Evolutionary conservation across 2,329 filamentous ascomycete species (phyloP), one percentile per base, ranked within the genome.

Genomic region (Alternaria incomplexa): DNA sequence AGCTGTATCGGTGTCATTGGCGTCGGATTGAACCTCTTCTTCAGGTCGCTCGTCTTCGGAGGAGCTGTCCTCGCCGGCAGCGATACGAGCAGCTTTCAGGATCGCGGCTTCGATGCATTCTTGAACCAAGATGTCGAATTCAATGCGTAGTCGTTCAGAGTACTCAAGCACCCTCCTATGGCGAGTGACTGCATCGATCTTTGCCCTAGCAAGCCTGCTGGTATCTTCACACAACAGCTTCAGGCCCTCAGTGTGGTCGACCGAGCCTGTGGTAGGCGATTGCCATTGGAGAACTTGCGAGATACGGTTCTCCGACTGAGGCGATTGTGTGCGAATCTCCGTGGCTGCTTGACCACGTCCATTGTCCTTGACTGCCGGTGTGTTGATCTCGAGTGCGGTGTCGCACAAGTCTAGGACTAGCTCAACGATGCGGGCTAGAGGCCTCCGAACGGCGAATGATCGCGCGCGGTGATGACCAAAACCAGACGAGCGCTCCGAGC

Each of bases 251-350:
- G 98, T 95, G 77, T 97, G 93, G 66, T 99, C 96, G 15, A 97
- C 82, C 0, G 93, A 96, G 73, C 95, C 95, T 53, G 91, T 91
- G 72, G 93, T 94, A 1, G 96, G 96, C 6, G 95, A 97, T 75
- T 97, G 93, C 96, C 96, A 99, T 77, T 97, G 93, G 69, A 96
- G 80, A 6, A 99, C 94, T 79, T 99, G 96, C 2, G 92, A 92
- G 71, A 98, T 96, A 30, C 95, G 90, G 46, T 93, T 96, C 77
- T 99, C 96, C 0, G 96, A 99, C 75, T 97, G 93, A 0, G 96
- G 96, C 5, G 96, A 99, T 76, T 97, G 92, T 0, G 95, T 97
- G 50, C 95, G 89, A 66, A 98, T 89, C 66, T 97, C 93, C 52
- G 91, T 90, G 8, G 82, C 81, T 43, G 87, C 85, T 68, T 90